A percentile compares a stretch with the other conserved stretches of the same genome.
Evolutionary conservation across 2,329 filamentous ascomycete genomes (phyloP).

Genomic region (Fusarium sp.): DNA sequence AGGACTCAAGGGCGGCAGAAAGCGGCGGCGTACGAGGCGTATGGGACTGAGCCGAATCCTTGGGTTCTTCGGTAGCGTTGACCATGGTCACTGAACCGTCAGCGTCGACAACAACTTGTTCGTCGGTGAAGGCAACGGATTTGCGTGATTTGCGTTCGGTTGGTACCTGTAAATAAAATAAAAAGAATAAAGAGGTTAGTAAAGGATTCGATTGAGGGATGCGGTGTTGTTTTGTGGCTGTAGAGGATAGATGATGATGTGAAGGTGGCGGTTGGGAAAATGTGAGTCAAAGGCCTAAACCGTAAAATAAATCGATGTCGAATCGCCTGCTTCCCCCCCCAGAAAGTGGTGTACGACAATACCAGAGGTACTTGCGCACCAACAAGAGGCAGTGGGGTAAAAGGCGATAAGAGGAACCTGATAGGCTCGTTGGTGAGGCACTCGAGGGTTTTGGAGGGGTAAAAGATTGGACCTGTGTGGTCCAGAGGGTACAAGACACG

Average conservation of each 20-base stretch:
- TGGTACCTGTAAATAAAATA: constrained; percentile 35
- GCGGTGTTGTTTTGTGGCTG: constrained; percentile 7
- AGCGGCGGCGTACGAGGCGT: constrained; percentile 72
- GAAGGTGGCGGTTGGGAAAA: constrained; percentile 41
- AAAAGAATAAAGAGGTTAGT: constrained; percentile 29
- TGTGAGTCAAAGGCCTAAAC: constrained; percentile 40
- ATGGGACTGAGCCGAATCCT: constrained; percentile 84
- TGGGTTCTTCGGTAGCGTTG: constrained; percentile 77
- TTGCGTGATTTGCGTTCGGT: constrained; percentile 81
- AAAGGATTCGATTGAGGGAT: constrained; percentile 5
- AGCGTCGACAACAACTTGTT: constrained; percentile 85
- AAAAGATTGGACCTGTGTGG: constrained; percentile 31
- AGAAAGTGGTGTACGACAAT: constrained; percentile 36
- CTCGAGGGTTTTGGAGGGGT: constrained; percentile 37
- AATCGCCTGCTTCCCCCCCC: constrained; percentile 23
- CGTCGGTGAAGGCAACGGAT: constrained; percentile 92
- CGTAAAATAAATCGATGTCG: constrained; percentile 33
- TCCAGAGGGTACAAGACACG: constrained; percentile 11
- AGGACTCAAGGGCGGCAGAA: constrained; percentile 62
- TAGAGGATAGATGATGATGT: constrained; percentile 11
- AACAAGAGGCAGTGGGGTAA: constrained; percentile 20
- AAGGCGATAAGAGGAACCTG: constrained; percentile 12
- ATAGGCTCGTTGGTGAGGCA: constrained; percentile 30
- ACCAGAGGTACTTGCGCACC: constrained; percentile 35
- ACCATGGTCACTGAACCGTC: constrained; percentile 86